Evolutionary conservation across 129 eudicot genomes (phyloP).

Genomic region (Arctium lappa): DNA sequence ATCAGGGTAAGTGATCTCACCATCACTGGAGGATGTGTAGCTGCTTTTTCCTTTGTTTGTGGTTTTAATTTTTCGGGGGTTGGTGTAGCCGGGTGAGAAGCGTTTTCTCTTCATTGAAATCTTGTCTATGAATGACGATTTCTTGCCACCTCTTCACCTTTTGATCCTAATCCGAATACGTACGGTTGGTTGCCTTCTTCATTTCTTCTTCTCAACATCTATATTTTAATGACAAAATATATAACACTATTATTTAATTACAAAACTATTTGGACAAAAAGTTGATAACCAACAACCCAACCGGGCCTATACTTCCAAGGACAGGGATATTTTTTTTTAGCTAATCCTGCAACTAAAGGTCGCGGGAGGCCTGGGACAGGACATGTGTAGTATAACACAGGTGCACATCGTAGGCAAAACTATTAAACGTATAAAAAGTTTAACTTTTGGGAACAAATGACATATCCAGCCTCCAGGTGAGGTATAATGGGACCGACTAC

Average conservation of each 20-base stretch:
- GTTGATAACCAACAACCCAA: not conserved
- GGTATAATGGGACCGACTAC: no score
- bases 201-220: not conserved
- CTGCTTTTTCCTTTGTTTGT: conserved; percentile 33
- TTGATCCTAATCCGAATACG: not conserved
- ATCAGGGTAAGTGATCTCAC: conserved; percentile 5
- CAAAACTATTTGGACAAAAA: no score
- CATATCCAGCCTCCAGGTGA: no score
- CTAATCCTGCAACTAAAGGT: no score
- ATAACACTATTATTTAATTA: not conserved
- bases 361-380: no score
- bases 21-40: conserved; percentile 37
- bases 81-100: conserved; percentile 31
- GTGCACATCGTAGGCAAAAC: no score
- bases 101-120: conserved; percentile 44
- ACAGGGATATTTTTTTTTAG: no score
- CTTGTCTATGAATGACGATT: conserved; percentile 19
- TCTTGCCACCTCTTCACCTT: conserved; percentile 3
- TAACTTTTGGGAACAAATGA: no score
- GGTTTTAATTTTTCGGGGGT: conserved; percentile 23
- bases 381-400: no score
- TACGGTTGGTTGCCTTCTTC: not conserved
- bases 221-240: not conserved
- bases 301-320: not conserved
- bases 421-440: no score